These are phyloP conservation scores for Trifolium fragiferum DNA, from an alignment of 306 rosid species.

Conservation along the genomic window DNA sequence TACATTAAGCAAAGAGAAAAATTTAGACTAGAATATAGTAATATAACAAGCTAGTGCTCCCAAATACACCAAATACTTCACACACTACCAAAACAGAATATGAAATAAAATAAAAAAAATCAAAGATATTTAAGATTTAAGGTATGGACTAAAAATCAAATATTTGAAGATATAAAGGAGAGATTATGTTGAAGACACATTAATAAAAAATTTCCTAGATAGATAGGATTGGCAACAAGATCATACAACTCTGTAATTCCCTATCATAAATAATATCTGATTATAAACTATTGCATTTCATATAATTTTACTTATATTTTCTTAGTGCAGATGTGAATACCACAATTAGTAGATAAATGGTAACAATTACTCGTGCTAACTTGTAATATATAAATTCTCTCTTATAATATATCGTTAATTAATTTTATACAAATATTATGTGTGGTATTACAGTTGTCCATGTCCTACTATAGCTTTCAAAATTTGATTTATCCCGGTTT, in stretches of 20 bases:
- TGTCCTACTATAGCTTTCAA: neutral
- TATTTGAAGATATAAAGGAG: neutral
- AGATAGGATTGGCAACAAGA: neutral
- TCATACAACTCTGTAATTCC: neutral
- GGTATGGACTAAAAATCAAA: neutral
- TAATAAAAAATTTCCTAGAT: neutral
- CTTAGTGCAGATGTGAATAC: neutral
- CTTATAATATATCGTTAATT: neutral
- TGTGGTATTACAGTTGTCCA: neutral
- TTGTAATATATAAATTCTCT: neutral
- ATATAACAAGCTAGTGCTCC: neutral
- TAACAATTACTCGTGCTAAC: neutral
- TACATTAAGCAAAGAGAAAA: neutral
- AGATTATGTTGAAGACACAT: neutral
- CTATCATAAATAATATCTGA: conserved; percentile 1
- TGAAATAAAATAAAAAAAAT: neutral
- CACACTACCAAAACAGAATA: conserved; percentile 9
- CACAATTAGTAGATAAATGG: neutral
- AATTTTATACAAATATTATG: neutral
- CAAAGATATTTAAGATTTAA: conserved; percentile 22
- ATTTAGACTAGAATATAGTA: neutral
- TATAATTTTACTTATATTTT: neutral
- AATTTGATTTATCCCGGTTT: neutral
- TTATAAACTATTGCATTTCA: neutral
- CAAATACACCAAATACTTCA: conserved; percentile 17